These are phyloP conservation scores for Saxophila tyrrhenica DNA, from an alignment of 495 filamentous ascomycete species.

Conservation along the genomic window DNA sequence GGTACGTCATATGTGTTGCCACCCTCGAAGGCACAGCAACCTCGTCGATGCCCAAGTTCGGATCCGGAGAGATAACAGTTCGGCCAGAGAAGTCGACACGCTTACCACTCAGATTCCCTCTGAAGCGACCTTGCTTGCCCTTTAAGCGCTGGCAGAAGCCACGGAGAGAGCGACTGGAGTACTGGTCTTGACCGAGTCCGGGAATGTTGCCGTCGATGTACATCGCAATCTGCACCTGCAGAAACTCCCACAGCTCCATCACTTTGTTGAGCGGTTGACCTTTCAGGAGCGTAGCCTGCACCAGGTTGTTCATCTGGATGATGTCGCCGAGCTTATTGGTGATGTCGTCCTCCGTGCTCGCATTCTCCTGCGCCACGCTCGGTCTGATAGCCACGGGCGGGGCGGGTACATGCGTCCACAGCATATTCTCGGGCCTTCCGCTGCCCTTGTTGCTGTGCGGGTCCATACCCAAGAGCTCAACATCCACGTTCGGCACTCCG, in stretches of 20 bases:
- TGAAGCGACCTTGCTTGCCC: slow-evolving; percentile 93
- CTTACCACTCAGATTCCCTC: slow-evolving; percentile 92
- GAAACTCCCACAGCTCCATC: slow-evolving; percentile 97
- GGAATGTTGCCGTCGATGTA: slow-evolving; percentile 98
- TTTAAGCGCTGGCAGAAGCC: slow-evolving; percentile 93
- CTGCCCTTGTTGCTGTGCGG: slow-evolving; percentile 59
- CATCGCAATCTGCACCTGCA: slow-evolving; percentile 88
- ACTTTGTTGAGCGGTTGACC: slow-evolving; percentile 76
- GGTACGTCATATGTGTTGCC: slow-evolving; percentile 89
- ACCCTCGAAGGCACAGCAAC: slow-evolving; percentile 84
- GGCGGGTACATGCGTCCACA: slow-evolving; percentile 93
- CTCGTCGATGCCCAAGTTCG: slow-evolving; percentile 84
- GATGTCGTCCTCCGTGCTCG: slow-evolving; percentile 91
- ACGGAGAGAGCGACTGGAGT: slow-evolving; percentile 65
- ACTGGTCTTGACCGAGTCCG: slow-evolving; percentile 60
- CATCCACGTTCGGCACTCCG: slow-evolving; percentile 71
- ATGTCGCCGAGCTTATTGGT: slow-evolving; percentile 93
- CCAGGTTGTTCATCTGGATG: slow-evolving; percentile 71
- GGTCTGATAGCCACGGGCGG: slow-evolving; percentile 89
- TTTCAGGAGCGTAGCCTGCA: slow-evolving; percentile 65
- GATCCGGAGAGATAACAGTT: slow-evolving; percentile 95
- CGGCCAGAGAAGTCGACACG: slow-evolving; percentile 97
- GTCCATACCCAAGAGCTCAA: slow-evolving; percentile 80
- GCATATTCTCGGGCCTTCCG: slow-evolving; percentile 88
- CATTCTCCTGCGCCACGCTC: slow-evolving; percentile 79